A percentile compares a stretch with the other conserved stretches of the same genome.
phyloP scores from a whole-genome alignment of 495 filamentous ascomycete species.

The Bacidia rubella region DNA sequence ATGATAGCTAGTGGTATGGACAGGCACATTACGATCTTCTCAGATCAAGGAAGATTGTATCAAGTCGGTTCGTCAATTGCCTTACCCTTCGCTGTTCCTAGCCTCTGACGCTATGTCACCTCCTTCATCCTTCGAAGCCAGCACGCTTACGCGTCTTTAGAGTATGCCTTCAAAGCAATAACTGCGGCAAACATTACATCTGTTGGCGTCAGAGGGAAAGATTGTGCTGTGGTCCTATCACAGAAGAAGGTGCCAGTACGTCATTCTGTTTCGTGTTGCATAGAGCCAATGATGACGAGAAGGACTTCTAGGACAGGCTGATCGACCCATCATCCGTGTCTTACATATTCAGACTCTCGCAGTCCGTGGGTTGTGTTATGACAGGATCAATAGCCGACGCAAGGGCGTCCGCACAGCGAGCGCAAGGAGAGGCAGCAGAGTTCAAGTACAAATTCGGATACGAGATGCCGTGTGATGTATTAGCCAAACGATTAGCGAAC shows the following conservation, averaged over 20 bases:
- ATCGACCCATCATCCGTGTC: slow-evolving; percentile 96
- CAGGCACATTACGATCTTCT: slow-evolving; percentile 99
- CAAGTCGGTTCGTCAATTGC: slow-evolving; percentile 81
- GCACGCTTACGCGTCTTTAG: slow-evolving; percentile 29
- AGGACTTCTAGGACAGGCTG: slow-evolving; percentile 67
- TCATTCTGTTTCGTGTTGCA: slow-evolving; percentile 11
- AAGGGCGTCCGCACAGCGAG: slow-evolving; percentile 77
- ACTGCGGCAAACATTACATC: slow-evolving; percentile 98
- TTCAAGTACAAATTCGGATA: slow-evolving; percentile 98
- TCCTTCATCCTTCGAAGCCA: background rate
- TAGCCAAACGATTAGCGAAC: slow-evolving; percentile 93
- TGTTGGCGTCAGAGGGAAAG: slow-evolving; percentile 86
- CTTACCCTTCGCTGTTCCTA: background rate
- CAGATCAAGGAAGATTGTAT: slow-evolving; percentile 92
- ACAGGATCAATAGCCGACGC: slow-evolving; percentile 98
- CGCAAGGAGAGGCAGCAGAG: slow-evolving; percentile 88
- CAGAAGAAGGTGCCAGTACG: slow-evolving; percentile 99
- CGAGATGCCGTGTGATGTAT: slow-evolving; percentile 96
- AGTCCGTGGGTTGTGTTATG: slow-evolving; percentile 95
- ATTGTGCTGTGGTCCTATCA: slow-evolving; percentile 90
- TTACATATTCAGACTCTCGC: slow-evolving; percentile 92
- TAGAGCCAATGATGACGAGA: background rate
- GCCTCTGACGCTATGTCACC: background rate
- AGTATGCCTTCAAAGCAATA: slow-evolving; percentile 99
- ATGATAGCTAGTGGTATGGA: slow-evolving; percentile 83